Percentiles rank a stretch among this genome's conserved stretches.
Evolutionary conservation across 257 asterid species (phyloP).

Genomic region (Thymus quinquecostatus): DNA sequence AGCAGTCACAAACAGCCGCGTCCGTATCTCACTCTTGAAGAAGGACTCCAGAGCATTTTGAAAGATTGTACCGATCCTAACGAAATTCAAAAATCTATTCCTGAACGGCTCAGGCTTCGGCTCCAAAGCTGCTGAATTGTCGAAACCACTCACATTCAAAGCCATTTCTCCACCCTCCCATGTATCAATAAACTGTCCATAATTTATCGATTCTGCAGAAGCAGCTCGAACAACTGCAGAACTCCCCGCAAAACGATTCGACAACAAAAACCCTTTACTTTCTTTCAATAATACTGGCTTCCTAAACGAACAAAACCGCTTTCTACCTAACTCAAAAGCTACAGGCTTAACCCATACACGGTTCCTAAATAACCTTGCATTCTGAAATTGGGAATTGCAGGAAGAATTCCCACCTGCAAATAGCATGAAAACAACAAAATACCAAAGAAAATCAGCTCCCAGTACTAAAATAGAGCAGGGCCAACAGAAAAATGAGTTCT

Average conservation of each 20-base stretch:
- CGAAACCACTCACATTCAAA: constrained; percentile 28
- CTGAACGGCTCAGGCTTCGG: constrained; percentile 52
- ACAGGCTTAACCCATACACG: constrained; percentile 33
- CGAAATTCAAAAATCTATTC: constrained; percentile 74
- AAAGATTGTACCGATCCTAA: constrained; percentile 71
- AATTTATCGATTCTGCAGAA: constrained; percentile 51
- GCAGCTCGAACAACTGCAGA: constrained; percentile 48
- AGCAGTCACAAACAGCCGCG: constrained; percentile 91
- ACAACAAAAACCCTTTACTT: constrained; percentile 30
- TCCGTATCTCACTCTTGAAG: constrained; percentile 96
- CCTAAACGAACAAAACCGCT: constrained; percentile 34
- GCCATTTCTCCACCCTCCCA: constrained; percentile 38
- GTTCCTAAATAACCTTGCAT: constrained; percentile 34
- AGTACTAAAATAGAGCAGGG: not conserved
- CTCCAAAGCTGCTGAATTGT: constrained; percentile 31
- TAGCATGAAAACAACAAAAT: constrained; percentile 13
- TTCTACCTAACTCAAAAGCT: constrained; percentile 38
- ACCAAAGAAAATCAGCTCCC: not conserved
- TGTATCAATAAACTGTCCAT: constrained; percentile 45
- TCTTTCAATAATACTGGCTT: constrained; percentile 31
- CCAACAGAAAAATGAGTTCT: not conserved
- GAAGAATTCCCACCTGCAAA: constrained; percentile 46
- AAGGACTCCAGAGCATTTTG: constrained; percentile 78
- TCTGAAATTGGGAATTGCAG: constrained; percentile 28
- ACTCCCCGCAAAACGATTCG: constrained; percentile 32